Conservation (phyloP, 257 asterid genomes). For the Cinchona pubescens region DNA sequence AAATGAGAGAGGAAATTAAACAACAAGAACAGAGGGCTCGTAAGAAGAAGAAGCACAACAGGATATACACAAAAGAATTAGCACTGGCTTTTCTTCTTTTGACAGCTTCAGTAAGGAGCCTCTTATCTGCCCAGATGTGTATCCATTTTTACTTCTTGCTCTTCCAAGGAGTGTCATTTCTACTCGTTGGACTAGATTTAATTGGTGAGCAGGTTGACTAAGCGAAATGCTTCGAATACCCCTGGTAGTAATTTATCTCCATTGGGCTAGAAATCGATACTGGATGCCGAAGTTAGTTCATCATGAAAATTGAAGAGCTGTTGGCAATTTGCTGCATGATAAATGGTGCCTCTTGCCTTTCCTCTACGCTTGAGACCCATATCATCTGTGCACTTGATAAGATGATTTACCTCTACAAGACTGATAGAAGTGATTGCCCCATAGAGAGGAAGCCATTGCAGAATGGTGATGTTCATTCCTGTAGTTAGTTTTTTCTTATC, state of each 20-base stretch:
- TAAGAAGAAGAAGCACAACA: slow-evolving; percentile 63
- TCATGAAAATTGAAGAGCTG: slow-evolving; percentile 4
- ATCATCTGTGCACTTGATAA: neutral
- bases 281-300: slow-evolving; percentile 7
- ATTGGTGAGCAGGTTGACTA: slow-evolving; percentile 80
- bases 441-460: slow-evolving; percentile 13
- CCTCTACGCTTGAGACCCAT: neutral
- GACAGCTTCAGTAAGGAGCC: slow-evolving; percentile 78
- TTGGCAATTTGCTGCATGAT: neutral
- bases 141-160: slow-evolving; percentile 89
- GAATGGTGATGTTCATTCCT: slow-evolving; percentile 33
- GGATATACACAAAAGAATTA: slow-evolving; percentile 76
- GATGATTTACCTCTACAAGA: neutral
- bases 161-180: slow-evolving; percentile 84
- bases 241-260: slow-evolving; percentile 6
- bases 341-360: neutral
- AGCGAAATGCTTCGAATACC: neutral
- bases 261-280: neutral
- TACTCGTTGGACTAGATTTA: slow-evolving; percentile 86
- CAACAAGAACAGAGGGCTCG: slow-evolving; percentile 36
- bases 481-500: slow-evolving; percentile 14
- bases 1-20: slow-evolving; percentile 47
- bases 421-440: slow-evolving; percentile 7
- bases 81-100: slow-evolving; percentile 70
- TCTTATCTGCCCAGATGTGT: slow-evolving; percentile 92